Evolutionary conservation across 177 flowering plant genomes (phyloP), one percentile per base, ranked within the genome.

Genomic region (Vitis hybrid): DNA sequence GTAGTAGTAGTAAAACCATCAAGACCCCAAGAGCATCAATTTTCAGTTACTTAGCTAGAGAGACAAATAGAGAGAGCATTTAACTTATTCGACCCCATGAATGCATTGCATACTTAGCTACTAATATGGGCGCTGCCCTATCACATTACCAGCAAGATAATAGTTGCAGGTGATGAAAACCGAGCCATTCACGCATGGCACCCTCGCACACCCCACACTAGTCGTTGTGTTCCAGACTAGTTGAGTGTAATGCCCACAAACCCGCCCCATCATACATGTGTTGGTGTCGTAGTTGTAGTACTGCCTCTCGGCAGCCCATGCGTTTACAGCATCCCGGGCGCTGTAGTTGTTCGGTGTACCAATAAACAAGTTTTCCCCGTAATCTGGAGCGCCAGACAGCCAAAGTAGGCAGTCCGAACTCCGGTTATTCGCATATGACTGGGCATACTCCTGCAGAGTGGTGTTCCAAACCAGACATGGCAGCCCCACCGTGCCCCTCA

Each of bases 161-260:
- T 63, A 63, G 52, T 63, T 48, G 26, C 66, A 63, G 19, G 52
- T 15, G 10, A 63, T 34, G 52, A 45, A 63, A 21, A 34, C 3
- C 13, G 18, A 63, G 4, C 66, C 54, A 17, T 48, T 63, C 5
- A n/a, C 18, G 52, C 66, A 63, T 7, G 3, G 45, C 12, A 48
- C 66, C 6, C 66, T 17, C 7, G 66, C 66, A 48, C 66, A 63
- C 4, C 66, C 66, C 52, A 63, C 4, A 12, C 26, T 13, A 52
- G 26, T 34, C 26, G 66, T 15, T 2, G 48, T 12, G 10, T 23
- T 34, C 66, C 66, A 63, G 11, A 63, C 66, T 9, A 63, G 30
- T 5, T 63, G 66, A 17, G 66, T 63, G 66, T 63, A 63, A 17
- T 63, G 66, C 62, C 40, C 34, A 23, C 62, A 60, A 3, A 8